Conservation (phyloP, 2,329 filamentous ascomycete species). For the Pseudogymnoascus sp. region DNA sequence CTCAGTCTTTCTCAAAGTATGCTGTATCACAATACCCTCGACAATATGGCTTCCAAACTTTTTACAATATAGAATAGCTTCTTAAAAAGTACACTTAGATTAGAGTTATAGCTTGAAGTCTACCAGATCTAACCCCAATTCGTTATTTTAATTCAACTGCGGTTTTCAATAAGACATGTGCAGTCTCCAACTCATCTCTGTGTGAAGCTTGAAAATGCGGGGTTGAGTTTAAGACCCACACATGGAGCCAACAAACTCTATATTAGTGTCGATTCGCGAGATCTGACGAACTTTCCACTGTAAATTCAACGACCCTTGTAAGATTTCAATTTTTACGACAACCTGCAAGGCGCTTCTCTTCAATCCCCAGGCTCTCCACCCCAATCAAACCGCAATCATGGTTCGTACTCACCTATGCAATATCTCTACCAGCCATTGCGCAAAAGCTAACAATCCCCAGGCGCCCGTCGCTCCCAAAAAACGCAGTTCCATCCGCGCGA, state of each 20-base stretch:
- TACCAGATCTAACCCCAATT: not conserved
- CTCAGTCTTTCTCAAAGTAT: not conserved
- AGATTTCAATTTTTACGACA: conserved; percentile 7
- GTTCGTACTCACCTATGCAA: not conserved
- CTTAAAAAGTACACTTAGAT: not conserved
- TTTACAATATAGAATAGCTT: not conserved
- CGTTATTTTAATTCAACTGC: no score
- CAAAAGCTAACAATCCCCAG: conserved; percentile 25
- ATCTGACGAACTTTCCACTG: conserved; percentile 8
- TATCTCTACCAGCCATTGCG: not conserved
- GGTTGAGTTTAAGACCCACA: not conserved
- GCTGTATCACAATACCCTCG: not conserved
- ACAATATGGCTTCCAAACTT: not conserved
- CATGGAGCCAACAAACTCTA: not conserved
- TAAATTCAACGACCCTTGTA: conserved; percentile 1
- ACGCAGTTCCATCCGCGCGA: conserved; percentile 49
- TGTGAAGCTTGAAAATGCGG: conserved; percentile 5
- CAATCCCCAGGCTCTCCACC: not conserved
- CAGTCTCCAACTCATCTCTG: not conserved
- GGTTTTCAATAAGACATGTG: not conserved
- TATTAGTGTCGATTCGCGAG: conserved; percentile 8
- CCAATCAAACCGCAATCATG: conserved; percentile 12
- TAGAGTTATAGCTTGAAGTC: not conserved
- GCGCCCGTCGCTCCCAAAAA: conserved; percentile 36
- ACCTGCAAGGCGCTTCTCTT: not conserved